Evolutionary conservation across 1,284 basidiomycete species (phyloP), one percentile per base, ranked within the genome.

Genomic region (Fomitopsis pinicola): DNA sequence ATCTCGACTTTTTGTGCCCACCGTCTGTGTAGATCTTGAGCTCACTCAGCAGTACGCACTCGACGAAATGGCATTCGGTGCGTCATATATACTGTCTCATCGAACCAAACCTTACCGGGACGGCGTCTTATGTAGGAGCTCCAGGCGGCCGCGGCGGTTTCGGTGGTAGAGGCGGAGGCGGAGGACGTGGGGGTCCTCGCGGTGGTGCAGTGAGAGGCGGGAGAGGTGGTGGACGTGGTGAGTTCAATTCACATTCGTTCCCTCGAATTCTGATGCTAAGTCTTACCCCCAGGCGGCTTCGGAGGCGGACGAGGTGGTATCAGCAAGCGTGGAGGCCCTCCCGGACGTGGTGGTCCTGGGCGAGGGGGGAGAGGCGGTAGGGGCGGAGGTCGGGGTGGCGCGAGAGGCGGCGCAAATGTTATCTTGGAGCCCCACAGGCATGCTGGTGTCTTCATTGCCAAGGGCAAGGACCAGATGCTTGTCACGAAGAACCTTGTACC

Each of bases 401-500:
- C 86, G 28, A 85, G 77, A 69, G 94, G 94, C 44, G 94, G 95
- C 9, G 84, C 93, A 52, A 93, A 89, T 63, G 91, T 93, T 61
- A 87, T 97, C 66, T 82, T 99, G 70, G 97, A 99, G 77, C 95
- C 97, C 3, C 97, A 99, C 82, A 86, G 91, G 73, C 97, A 99
- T 78, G 78, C 88, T 19, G 97, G 97, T 65, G 87, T 99, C 67
- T 96, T 95, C 80, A 90, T 96, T 69, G 94, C 94, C 61, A 95
- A 95, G 77, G 92, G 90, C 71, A 98, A 99, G 80, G 97, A 99
- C 74, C 92, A 95, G 72, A 86, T 99, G 76, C 82, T 99, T 65
- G 97, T 99, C 75, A 99, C 97, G 57, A 95, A 95, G 80, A 99
- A 98, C 78, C 84, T 99, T 68, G 95, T 93, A 55, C 97, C 97